Percentiles rank a stretch among this genome's conserved stretches.
These are phyloP conservation scores for Diutina neorugosa DNA, from an alignment of 1,139 yeast species.

Conservation along the genomic window DNA sequence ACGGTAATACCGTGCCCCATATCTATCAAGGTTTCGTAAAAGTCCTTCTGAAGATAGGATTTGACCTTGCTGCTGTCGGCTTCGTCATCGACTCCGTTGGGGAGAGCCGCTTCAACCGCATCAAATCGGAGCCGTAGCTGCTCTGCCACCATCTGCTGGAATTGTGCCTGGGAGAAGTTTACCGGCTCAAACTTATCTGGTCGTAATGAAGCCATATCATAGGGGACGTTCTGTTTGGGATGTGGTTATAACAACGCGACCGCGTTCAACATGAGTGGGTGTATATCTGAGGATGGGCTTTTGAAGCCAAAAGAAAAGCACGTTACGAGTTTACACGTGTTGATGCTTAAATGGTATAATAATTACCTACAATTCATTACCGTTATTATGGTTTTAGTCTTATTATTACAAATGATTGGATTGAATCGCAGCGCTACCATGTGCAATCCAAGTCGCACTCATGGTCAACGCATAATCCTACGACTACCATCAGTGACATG, in stretches of 20 bases:
- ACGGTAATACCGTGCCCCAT: background rate
- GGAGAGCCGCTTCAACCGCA: background rate
- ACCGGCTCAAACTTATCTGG: background rate
- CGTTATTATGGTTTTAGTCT: too few species aligned
- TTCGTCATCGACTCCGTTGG: background rate
- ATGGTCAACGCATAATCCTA: background rate
- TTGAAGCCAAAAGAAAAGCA: too few species aligned
- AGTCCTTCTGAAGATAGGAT: background rate
- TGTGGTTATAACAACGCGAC: background rate
- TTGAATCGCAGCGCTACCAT: background rate
- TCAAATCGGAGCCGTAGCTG: background rate
- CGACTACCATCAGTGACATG: constrained; percentile 7
- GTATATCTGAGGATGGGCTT: too few species aligned
- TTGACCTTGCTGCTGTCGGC: background rate
- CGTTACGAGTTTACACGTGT: too few species aligned
- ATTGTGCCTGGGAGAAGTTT: background rate
- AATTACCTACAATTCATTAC: too few species aligned
- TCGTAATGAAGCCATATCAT: background rate
- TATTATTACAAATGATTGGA: background rate
- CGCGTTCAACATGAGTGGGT: background rate
- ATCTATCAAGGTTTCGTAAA: background rate
- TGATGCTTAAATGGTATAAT: too few species aligned
- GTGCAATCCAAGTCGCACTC: background rate
- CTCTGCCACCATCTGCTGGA: background rate
- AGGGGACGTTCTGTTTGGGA: background rate